A percentile compares a stretch with the other conserved stretches of the same genome.
Conservation (phyloP, 495 filamentous ascomycete species). For the Aspergillus steynii region DNA sequence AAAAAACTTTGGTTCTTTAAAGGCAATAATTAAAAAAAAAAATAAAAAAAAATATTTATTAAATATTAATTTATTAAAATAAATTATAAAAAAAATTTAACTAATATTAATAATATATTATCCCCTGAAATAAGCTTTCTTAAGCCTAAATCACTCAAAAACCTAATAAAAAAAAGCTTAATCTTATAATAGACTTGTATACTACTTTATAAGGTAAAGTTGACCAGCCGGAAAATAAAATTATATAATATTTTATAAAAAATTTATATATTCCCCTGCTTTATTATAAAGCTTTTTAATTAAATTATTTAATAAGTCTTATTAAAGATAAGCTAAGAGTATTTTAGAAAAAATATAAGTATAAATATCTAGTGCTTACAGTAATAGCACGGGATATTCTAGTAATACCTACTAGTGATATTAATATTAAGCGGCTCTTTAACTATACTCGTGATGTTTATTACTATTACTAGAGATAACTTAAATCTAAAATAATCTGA, state of each 20-base stretch:
- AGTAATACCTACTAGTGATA: neutral
- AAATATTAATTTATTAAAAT: neutral
- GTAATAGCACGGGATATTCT: neutral
- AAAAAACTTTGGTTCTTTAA: constrained; percentile 26
- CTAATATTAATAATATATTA: neutral
- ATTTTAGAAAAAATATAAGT: neutral
- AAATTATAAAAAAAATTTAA: neutral
- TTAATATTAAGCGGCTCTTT: neutral
- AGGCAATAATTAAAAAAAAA: constrained; percentile 6
- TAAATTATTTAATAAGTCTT: neutral
- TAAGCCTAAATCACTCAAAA: neutral
- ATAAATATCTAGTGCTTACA: neutral
- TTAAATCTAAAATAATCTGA: neutral
- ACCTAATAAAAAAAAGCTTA: neutral
- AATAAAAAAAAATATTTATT: neutral
- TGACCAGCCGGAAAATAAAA: neutral
- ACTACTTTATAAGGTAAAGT: neutral
- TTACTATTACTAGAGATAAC: neutral
- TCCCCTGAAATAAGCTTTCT: too few relatives aligned
- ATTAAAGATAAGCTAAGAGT: neutral
- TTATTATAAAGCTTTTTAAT: neutral
- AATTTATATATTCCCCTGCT: neutral
- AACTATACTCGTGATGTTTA: neutral
- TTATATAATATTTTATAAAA: neutral
- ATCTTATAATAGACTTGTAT: neutral